Evolutionary conservation across 2,329 filamentous ascomycete species (phyloP).

Genomic region (Cadophora sp.): DNA sequence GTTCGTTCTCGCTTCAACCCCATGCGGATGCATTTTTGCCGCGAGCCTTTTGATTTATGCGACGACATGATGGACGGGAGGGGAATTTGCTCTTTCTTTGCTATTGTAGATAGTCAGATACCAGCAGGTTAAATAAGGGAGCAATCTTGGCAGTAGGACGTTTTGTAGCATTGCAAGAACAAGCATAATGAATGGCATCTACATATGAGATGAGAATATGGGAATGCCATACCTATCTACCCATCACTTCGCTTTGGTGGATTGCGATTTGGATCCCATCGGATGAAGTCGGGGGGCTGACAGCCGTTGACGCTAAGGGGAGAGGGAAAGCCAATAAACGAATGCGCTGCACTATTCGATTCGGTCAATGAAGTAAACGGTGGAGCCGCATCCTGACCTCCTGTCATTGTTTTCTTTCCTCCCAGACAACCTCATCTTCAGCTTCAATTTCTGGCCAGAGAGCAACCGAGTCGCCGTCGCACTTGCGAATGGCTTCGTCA

Average conservation of each 20-base stretch:
- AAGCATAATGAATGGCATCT: too few relatives aligned
- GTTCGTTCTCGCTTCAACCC: slow-evolving; percentile 2
- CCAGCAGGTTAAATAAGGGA: not conserved
- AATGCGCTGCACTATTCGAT: not conserved
- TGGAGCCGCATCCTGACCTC: slow-evolving; percentile 3
- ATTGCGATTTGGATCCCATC: not conserved
- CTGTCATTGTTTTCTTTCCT: not conserved
- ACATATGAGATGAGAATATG: too few relatives aligned
- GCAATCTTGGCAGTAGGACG: not conserved
- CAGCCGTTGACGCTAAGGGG: too few relatives aligned
- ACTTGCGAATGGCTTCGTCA: not conserved
- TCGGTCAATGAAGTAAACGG: not conserved
- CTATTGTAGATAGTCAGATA: slow-evolving; percentile 15
- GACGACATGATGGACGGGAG: not conserved
- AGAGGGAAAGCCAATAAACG: not conserved
- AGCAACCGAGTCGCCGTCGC: not conserved
- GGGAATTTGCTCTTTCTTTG: not conserved
- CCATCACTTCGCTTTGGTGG: too few relatives aligned
- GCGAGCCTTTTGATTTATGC: not conserved
- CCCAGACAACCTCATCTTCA: not conserved
- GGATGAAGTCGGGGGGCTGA: not conserved
- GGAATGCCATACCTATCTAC: too few relatives aligned
- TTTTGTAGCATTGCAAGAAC: too few relatives aligned
- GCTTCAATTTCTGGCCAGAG: not conserved
- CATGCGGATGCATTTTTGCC: not conserved